phyloP scores from a whole-genome alignment of 73 alveolate genomes.

The Urostyla sp. region DNA sequence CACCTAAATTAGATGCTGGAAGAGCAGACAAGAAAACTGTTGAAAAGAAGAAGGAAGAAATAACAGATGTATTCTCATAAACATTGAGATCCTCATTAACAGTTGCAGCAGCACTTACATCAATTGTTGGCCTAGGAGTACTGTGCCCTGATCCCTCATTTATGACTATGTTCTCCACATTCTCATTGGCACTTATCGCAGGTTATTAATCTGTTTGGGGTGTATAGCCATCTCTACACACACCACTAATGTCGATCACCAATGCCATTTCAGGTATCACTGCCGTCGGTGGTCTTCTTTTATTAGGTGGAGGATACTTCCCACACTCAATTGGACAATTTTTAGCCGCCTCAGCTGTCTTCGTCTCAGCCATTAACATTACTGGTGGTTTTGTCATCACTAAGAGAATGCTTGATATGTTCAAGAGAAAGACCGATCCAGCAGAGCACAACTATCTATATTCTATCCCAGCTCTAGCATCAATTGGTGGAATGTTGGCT shows the following conservation, averaged over 20 bases:
- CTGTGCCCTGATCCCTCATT: constrained; percentile 44
- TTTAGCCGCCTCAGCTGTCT: constrained; percentile 61
- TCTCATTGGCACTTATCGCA: constrained; percentile 78
- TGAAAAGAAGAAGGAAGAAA: background rate
- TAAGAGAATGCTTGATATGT: constrained; percentile 67
- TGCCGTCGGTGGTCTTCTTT: constrained; percentile 67
- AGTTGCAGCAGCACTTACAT: constrained; percentile 36
- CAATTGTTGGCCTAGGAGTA: constrained; percentile 42
- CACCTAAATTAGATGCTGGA: constrained; percentile 30
- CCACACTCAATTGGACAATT: constrained; percentile 52
- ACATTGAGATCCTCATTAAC: constrained; percentile 37
- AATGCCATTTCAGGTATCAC: constrained; percentile 88
- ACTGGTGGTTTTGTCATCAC: constrained; percentile 66
- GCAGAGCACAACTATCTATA: constrained; percentile 63
- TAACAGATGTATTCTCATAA: constrained; percentile 33
- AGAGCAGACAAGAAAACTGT: no score
- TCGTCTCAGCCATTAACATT: constrained; percentile 57
- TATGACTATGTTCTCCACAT: constrained; percentile 62
- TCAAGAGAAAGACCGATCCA: constrained; percentile 69
- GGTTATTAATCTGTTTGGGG: constrained; percentile 89
- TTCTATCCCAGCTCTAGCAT: constrained; percentile 38
- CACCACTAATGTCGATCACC: constrained; percentile 90
- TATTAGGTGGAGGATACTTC: constrained; percentile 47
- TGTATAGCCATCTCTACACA: constrained; percentile 86
- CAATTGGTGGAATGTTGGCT: constrained; percentile 19